These are phyloP conservation scores for Penicillium glabrum DNA, from an alignment of 2,329 filamentous ascomycete species.

Conservation along the genomic window DNA sequence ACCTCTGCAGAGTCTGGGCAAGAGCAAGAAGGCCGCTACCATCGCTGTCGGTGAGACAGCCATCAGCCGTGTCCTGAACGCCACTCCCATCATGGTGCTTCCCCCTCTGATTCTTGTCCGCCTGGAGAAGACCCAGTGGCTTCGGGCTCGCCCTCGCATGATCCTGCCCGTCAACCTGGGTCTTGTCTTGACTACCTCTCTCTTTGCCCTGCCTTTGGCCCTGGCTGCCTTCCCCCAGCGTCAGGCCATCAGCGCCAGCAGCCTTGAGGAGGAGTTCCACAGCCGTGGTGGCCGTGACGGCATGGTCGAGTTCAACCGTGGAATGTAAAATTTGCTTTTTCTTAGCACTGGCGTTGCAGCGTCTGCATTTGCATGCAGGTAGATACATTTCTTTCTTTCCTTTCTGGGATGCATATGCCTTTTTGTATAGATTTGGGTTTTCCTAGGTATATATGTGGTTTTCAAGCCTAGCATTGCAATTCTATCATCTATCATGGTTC, in stretches of 20 bases:
- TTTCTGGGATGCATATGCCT: not conserved
- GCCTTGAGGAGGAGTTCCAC: slow-evolving; percentile 83
- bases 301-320: slow-evolving; percentile 93
- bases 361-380: slow-evolving; percentile 2
- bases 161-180: slow-evolving; percentile 82
- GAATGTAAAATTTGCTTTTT: slow-evolving; percentile 53
- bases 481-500: not conserved
- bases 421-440: not conserved
- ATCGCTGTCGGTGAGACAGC: slow-evolving; percentile 93
- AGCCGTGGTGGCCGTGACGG: slow-evolving; percentile 74
- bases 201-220: slow-evolving; percentile 85
- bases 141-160: slow-evolving; percentile 72
- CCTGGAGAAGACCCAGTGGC: slow-evolving; percentile 80
- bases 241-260: slow-evolving; percentile 73
- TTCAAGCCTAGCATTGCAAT: not conserved
- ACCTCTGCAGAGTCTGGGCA: slow-evolving; percentile 72
- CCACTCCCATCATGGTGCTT: slow-evolving; percentile 95
- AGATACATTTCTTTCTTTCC: not conserved
- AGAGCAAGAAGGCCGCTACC: slow-evolving; percentile 82
- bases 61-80: slow-evolving; percentile 85
- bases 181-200: slow-evolving; percentile 80
- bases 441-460: not conserved
- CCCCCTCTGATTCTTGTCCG: slow-evolving; percentile 82
- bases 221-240: slow-evolving; percentile 90
- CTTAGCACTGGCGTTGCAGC: slow-evolving; percentile 6